Evolutionary conservation across 805 yeast genomes (phyloP), one percentile per base, ranked within the genome.

Genomic region (Phaffomyces thermotolerans): DNA sequence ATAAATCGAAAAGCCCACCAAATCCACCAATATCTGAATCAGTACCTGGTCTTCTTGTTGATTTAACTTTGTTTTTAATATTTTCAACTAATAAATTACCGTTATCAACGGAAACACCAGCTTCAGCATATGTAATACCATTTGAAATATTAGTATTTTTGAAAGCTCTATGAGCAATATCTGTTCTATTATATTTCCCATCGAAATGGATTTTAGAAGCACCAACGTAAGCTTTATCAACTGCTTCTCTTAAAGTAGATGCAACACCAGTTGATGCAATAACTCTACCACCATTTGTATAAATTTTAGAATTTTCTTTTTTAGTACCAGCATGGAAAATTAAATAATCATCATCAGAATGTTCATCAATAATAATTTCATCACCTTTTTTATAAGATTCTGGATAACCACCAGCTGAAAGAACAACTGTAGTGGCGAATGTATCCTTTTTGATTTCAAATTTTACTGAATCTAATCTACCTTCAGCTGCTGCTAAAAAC

Each of bases 1-100:
- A 76, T 58, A 93, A 73, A 63, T 95, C 99, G 53, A 93, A 95
- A 36, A 91, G 69, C 53, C 99, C 99, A 53, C 99, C 99, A 60
- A 93, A 93, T 2, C 99, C 99, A 60, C 99, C 99, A 56, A 93
- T 93, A 54, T 89, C 96, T 14, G 97, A 86, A 59, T 93, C 96
- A 31, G 99, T 93, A 58, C 99, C 99, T 30, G 95, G 74, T 67
- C 99, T 82, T 34, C 84, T 81, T 9, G 99, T 93, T 6, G 96
- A 83, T 63, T 84, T 87, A 41, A 93, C 99, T 66, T 81, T 78
- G 40, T 81, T 78, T 67, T 93, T 93, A 67, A 93, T 93, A 56
- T 82, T 80, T 62, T 90, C 90, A 36, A 93, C 98, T 44, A 93
- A 76, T 53, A 74, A 61, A 67, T 93, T 93, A 54, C 99, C 99